These are phyloP conservation scores for Luffa acutangula DNA, from an alignment of 306 rosid genomes.

Conservation along the genomic window DNA sequence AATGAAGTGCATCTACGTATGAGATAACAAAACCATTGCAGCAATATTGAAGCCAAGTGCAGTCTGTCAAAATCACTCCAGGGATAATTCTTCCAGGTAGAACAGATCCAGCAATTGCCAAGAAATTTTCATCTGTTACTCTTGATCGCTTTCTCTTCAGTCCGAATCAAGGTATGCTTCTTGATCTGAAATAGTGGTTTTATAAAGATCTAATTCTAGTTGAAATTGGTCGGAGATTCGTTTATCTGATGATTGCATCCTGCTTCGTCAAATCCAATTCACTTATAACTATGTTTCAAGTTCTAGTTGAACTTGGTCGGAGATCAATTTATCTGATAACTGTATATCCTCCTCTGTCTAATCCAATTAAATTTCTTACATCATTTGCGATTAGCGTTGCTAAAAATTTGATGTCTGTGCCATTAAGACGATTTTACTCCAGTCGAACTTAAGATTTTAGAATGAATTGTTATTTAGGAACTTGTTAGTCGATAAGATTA, in stretches of 20 bases:
- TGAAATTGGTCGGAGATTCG: background rate
- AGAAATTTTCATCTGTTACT: background rate
- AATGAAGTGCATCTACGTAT: background rate
- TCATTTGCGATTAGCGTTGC: background rate
- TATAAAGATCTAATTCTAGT: background rate
- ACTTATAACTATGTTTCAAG: background rate
- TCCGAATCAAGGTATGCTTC: background rate
- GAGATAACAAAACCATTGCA: constrained; percentile 61
- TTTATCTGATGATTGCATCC: background rate
- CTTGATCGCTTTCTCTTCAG: background rate
- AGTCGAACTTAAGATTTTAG: background rate
- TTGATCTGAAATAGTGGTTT: background rate
- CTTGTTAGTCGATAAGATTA: background rate
- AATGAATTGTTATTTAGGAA: background rate
- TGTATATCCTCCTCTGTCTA: background rate
- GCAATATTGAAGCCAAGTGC: constrained; percentile 65
- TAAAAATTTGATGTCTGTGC: background rate
- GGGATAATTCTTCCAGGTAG: constrained; percentile 67
- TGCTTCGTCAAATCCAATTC: background rate
- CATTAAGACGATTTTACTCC: background rate
- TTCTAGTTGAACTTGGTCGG: background rate
- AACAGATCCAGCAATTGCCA: constrained; percentile 65
- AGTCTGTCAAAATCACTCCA: constrained; percentile 53
- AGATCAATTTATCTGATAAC: background rate
- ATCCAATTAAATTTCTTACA: background rate